phyloP scores from a whole-genome alignment of 768 basidiomycete species.

The Suillus clintonianus region DNA sequence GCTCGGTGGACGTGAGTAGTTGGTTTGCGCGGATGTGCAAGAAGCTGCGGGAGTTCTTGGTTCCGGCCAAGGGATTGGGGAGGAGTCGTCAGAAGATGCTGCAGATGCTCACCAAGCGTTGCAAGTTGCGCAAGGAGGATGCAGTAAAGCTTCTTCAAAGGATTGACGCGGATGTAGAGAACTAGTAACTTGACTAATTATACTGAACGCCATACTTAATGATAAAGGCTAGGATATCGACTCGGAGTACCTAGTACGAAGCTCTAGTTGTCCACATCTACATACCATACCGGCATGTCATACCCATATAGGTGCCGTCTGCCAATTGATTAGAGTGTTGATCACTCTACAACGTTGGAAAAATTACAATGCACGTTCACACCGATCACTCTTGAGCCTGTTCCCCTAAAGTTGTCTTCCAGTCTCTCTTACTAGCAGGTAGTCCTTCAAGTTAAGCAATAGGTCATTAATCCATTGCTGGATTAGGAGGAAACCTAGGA shows the following conservation, averaged over 20 bases:
- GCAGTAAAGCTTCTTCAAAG: conserved; percentile 23
- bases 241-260: neutral
- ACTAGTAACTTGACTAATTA: neutral
- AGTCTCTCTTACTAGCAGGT: too few species aligned
- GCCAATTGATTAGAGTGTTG: neutral
- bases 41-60: neutral
- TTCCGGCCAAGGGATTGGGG: neutral
- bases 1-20: neutral
- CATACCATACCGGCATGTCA: neutral
- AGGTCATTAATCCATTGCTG: too few species aligned
- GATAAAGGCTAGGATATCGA: neutral
- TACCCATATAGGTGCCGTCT: neutral
- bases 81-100: conserved; percentile 2
- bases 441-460: too few species aligned
- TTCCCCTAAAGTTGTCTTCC: neutral
- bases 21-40: neutral
- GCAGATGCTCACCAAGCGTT: conserved; percentile 26
- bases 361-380: neutral
- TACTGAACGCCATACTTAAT: neutral
- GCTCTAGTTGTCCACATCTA: neutral
- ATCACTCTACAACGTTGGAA: too few species aligned
- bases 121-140: conserved; percentile 18
- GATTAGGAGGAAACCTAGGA: too few species aligned
- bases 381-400: neutral
- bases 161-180: conserved; percentile 7